Conservation (phyloP, 2,329 filamentous ascomycete species). For the Microdochium paspali region DNA sequence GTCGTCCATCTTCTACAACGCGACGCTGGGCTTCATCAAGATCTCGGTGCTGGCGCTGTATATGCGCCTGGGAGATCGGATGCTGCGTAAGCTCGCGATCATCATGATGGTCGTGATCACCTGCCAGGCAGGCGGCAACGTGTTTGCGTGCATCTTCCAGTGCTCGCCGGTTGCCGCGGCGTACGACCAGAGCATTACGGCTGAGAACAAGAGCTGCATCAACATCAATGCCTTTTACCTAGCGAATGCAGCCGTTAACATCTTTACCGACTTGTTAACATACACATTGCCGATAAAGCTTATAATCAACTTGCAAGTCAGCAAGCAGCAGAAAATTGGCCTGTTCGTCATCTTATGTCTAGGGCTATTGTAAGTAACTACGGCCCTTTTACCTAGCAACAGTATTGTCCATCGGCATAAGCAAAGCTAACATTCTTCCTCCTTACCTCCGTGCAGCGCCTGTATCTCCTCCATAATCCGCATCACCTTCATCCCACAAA, state of each 20-base stretch:
- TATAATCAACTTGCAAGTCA: slow-evolving; percentile 30
- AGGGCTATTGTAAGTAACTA: slow-evolving; percentile 25
- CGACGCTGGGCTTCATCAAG: slow-evolving; percentile 35
- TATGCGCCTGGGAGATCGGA: slow-evolving; percentile 28
- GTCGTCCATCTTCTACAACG: slow-evolving; percentile 37
- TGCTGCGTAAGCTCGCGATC: slow-evolving; percentile 22
- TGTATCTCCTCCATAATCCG: slow-evolving; percentile 35
- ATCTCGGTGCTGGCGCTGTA: slow-evolving; percentile 35
- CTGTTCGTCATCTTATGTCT: slow-evolving; percentile 25
- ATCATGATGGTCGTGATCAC: slow-evolving; percentile 28
- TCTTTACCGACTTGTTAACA: slow-evolving; percentile 33
- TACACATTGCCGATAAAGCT: slow-evolving; percentile 33
- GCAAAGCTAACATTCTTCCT: background rate
- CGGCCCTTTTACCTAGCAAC: background rate
- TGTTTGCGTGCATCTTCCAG: background rate
- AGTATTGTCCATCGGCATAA: background rate
- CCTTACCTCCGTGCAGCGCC: slow-evolving; percentile 18
- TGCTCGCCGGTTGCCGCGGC: background rate
- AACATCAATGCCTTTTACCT: slow-evolving; percentile 37
- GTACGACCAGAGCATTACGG: background rate
- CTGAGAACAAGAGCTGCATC: slow-evolving; percentile 25
- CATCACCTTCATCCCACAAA: slow-evolving; percentile 31
- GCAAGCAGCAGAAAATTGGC: slow-evolving; percentile 29
- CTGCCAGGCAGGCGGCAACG: slow-evolving; percentile 26
- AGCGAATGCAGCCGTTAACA: slow-evolving; percentile 34